Percentiles rank a stretch among this genome's conserved stretches.
Conservation (phyloP, 768 basidiomycete species). For the Scleroderma bovista region DNA sequence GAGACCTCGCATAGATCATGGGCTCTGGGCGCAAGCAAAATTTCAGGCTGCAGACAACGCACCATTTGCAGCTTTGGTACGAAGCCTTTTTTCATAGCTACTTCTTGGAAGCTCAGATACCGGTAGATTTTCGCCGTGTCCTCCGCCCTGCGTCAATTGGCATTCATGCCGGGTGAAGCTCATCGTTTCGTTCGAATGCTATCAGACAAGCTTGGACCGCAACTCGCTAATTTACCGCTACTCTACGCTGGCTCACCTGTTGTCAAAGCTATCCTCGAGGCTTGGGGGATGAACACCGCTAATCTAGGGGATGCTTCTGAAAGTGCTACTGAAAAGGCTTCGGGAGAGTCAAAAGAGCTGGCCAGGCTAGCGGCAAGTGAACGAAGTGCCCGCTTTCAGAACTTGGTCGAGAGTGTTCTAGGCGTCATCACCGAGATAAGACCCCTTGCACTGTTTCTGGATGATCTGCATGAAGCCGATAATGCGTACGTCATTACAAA, state of each 20-base stretch:
- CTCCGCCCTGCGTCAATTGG: slow-evolving; percentile 66
- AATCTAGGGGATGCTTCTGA: slow-evolving; percentile 40
- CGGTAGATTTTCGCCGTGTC: slow-evolving; percentile 59
- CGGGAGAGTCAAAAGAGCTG: not conserved
- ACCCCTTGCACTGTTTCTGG: slow-evolving; percentile 64
- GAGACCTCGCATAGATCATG: slow-evolving; percentile 40
- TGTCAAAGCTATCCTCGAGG: slow-evolving; percentile 53
- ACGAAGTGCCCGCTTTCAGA: slow-evolving; percentile 65
- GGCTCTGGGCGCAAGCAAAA: slow-evolving; percentile 74
- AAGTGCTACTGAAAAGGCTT: not conserved
- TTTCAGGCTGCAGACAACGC: slow-evolving; percentile 61
- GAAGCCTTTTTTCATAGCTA: slow-evolving; percentile 8
- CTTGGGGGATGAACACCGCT: slow-evolving; percentile 49
- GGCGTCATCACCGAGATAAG: slow-evolving; percentile 63
- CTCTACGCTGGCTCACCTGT: slow-evolving; percentile 70
- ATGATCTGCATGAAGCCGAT: slow-evolving; percentile 72
- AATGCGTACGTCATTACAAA: slow-evolving; percentile 44
- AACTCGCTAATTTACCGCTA: slow-evolving; percentile 62
- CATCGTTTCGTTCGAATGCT: slow-evolving; percentile 59
- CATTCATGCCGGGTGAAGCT: slow-evolving; percentile 67
- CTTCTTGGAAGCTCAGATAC: slow-evolving; percentile 2
- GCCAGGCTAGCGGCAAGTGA: slow-evolving; percentile 47
- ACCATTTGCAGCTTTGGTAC: slow-evolving; percentile 62
- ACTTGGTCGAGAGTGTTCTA: slow-evolving; percentile 65
- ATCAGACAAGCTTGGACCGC: slow-evolving; percentile 59